Base-by-base conservation (phyloP, 176 grass and related monocot genomes). In the Phyllostachys edulis region DNA sequence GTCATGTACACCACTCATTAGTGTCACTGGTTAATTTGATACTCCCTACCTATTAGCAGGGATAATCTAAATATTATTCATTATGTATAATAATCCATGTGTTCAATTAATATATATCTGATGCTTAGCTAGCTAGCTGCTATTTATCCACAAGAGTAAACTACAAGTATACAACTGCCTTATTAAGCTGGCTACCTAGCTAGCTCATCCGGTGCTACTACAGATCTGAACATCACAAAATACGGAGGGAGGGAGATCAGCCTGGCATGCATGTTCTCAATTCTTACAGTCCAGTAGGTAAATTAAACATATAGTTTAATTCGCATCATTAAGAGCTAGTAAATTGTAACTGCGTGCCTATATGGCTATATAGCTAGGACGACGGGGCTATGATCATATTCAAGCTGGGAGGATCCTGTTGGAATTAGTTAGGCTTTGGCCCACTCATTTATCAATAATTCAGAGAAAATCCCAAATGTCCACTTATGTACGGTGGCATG, bases 41-140 rank as follows among this genome's bases (percentile, higher is more conserved):
- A 67, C 79, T 32, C 45, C 83, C 73, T 66, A 50, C 78, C 66
- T 72, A 73, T 45, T 64, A 49, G 79, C 78, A 67, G 36, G 41
- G 57, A 82, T 90, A 86, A 82, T 23, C 65, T 82, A 77, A 46
- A 49, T 49, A 78, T 73, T 24, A 59, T 89, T 81, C 13, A 54
- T 15, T 47, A 42, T 45, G 51, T 34, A 89, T 85, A 75, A 76
- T 63, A 18, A 21, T 18, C 18, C 21, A 26, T 4, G 55, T 9
- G 36, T 76, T 40, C 52, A 76, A 57, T 15, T 40, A 76, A 77
- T 46, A 46, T 49, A 49, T 15, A 16, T 49, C 4, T 49, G 13
- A 49, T 49, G 47, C 47, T 49, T 49, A 49, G 47, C 80, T 76
- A 77, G 34, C 42, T 81, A 79, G 45, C 47, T 71, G 34, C 42